Conservation (phyloP, 495 filamentous ascomycete species). For the Aspergillus panamensis region DNA sequence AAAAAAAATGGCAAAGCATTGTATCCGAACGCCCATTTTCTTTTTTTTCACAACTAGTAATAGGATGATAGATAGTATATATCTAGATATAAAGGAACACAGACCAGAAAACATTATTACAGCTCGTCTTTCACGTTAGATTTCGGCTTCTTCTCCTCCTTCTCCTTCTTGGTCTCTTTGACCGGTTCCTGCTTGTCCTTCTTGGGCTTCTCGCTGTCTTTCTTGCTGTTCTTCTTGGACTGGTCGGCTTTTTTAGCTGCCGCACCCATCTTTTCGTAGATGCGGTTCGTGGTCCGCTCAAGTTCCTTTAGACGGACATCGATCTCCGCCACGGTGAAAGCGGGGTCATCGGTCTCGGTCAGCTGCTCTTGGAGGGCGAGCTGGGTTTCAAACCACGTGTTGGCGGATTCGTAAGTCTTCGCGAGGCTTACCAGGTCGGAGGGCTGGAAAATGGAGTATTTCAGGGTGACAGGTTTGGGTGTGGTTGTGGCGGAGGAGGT, state of each 20-base stretch:
- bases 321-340: conserved; percentile 65
- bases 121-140: conserved; percentile 43
- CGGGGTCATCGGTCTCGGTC: conserved; percentile 63
- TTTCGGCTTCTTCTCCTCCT: conserved; percentile 25
- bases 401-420: conserved; percentile 35
- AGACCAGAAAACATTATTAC: conserved; percentile 19
- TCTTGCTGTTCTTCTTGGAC: conserved; percentile 50
- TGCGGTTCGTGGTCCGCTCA: conserved; percentile 68
- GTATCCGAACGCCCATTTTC: conserved; percentile 14
- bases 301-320: conserved; percentile 51
- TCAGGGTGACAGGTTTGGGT: conserved; percentile 37
- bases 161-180: conserved; percentile 27
- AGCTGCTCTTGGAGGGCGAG: conserved; percentile 65
- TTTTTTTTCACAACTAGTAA: conserved; percentile 4
- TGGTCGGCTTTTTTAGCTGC: conserved; percentile 31
- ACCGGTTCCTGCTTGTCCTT: conserved; percentile 25
- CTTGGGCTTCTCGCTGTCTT: conserved; percentile 33
- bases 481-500: conserved; percentile 30
- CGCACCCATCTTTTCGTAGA: conserved; percentile 53
- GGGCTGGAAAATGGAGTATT: conserved; percentile 42
- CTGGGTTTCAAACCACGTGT: conserved; percentile 65
- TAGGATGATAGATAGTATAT: conserved; percentile 10
- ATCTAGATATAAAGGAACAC: background rate
- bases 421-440: conserved; percentile 54
- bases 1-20: conserved; percentile 12